Percentiles rank a stretch among this genome's conserved stretches.
These are phyloP conservation scores for Asterionellopsis glacialis DNA, from an alignment of 108 stramenopile species.

Conservation along the genomic window DNA sequence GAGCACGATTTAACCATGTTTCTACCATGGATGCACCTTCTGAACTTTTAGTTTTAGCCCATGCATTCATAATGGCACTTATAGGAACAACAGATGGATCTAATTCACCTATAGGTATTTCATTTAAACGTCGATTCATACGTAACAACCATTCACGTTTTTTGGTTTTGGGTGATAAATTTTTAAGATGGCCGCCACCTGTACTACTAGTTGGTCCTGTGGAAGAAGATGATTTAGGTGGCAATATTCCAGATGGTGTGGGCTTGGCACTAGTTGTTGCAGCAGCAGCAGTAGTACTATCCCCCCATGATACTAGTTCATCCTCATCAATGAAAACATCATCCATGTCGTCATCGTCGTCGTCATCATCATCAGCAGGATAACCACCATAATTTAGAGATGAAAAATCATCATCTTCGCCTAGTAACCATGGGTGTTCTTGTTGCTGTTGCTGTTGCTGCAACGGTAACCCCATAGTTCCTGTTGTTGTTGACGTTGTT, in stretches of 20 bases:
- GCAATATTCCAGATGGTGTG: too few relatives aligned
- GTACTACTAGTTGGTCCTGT: too few relatives aligned
- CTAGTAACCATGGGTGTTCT: too few relatives aligned
- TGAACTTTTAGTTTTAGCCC: slow-evolving; percentile 79
- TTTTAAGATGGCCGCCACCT: background rate
- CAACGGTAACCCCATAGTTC: too few relatives aligned
- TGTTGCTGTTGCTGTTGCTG: too few relatives aligned
- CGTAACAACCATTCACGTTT: slow-evolving; percentile 78
- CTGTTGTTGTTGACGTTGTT: too few relatives aligned
- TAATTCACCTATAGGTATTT: slow-evolving; percentile 59
- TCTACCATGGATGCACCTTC: slow-evolving; percentile 82
- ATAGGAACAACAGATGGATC: slow-evolving; percentile 67
- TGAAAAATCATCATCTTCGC: too few relatives aligned
- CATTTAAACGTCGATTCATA: slow-evolving; percentile 70
- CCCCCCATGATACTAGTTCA: background rate
- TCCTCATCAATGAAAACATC: background rate
- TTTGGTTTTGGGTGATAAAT: slow-evolving; percentile 26
- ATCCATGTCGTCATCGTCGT: background rate
- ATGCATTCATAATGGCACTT: slow-evolving; percentile 77
- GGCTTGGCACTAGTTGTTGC: too few relatives aligned
- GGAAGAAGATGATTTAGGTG: too few relatives aligned
- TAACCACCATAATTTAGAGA: too few relatives aligned
- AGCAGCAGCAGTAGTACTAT: too few relatives aligned
- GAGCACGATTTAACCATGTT: slow-evolving; percentile 69
- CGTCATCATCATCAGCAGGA: background rate